Conservation (phyloP, 129 eudicot species). For the Centaurea solstitialis region DNA sequence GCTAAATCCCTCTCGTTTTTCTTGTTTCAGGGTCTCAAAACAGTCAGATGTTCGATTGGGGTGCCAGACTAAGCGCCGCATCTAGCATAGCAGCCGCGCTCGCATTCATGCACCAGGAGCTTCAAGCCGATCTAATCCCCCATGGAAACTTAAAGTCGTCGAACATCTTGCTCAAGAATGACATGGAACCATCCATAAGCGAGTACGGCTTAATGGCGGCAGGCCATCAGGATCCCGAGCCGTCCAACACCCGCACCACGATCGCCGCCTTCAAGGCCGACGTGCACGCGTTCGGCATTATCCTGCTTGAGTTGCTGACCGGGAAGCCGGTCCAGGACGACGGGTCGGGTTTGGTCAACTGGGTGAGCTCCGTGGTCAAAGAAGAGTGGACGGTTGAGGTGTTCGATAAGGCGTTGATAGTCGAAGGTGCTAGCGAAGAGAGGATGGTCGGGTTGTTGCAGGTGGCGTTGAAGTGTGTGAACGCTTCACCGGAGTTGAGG, state of each 20-base stretch:
- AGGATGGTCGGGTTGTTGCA: slow-evolving; percentile 66
- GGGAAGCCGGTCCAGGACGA: slow-evolving; percentile 62
- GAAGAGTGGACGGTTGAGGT: slow-evolving; percentile 84
- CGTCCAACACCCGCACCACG: slow-evolving; percentile 11
- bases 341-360: slow-evolving; percentile 50
- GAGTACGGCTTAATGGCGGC: slow-evolving; percentile 66
- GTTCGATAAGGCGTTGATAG: slow-evolving; percentile 53
- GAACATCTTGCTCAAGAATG: slow-evolving; percentile 53
- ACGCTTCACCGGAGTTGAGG: slow-evolving; percentile 46
- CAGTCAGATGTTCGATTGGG: slow-evolving; percentile 60
- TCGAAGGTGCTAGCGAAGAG: slow-evolving; percentile 68
- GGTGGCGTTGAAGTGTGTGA: slow-evolving; percentile 66
- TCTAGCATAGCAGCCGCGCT: slow-evolving; percentile 55
- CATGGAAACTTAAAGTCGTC: slow-evolving; percentile 81
- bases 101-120: slow-evolving; percentile 72
- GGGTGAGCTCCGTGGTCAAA: slow-evolving; percentile 67
- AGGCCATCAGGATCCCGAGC: slow-evolving; percentile 28
- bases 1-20: background rate
- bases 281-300: slow-evolving; percentile 53
- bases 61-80: slow-evolving; percentile 57
- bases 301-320: slow-evolving; percentile 70
- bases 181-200: slow-evolving; percentile 65
- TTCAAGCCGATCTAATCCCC: slow-evolving; percentile 51
- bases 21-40: slow-evolving; percentile 57
- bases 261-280: slow-evolving; percentile 42